A percentile compares a stretch with the other conserved stretches of the same genome.
These are phyloP conservation scores for Phtheirospermum japonicum DNA, from an alignment of 257 asterid species.

Conservation along the genomic window DNA sequence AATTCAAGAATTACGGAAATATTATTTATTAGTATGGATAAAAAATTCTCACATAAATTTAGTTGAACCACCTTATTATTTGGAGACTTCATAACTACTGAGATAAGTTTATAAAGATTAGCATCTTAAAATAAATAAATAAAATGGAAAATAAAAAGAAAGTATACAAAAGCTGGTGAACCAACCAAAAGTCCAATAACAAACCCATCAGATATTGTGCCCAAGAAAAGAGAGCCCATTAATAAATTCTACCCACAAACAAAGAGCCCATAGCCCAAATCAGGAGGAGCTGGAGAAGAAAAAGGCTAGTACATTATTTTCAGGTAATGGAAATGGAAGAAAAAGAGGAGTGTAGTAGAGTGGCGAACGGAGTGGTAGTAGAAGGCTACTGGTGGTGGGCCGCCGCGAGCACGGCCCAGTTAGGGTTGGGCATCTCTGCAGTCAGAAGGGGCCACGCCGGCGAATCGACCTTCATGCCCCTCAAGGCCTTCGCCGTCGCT, in stretches of 20 bases:
- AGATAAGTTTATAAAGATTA: too few species aligned
- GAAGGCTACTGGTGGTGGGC: slow-evolving; percentile 60
- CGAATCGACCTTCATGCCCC: slow-evolving; percentile 57
- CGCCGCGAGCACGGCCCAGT: slow-evolving; percentile 59
- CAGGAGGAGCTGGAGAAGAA: background rate
- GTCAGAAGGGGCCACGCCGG: slow-evolving; percentile 52
- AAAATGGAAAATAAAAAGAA: too few species aligned
- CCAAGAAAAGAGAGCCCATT: background rate
- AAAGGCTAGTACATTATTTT: background rate
- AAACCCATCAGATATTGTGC: background rate
- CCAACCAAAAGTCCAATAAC: too few species aligned
- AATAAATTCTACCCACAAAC: too few species aligned
- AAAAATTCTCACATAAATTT: too few species aligned
- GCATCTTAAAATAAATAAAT: too few species aligned
- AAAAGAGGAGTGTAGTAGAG: slow-evolving; percentile 30
- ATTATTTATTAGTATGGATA: too few species aligned
- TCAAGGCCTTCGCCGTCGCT: slow-evolving; percentile 76
- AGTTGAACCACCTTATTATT: too few species aligned
- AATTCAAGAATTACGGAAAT: too few species aligned
- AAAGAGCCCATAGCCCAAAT: background rate
- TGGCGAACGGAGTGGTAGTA: slow-evolving; percentile 21
- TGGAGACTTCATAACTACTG: too few species aligned
- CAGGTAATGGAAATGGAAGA: slow-evolving; percentile 37
- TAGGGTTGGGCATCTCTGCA: slow-evolving; percentile 51
- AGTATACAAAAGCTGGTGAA: too few species aligned